Evolutionary conservation across 2,329 filamentous ascomycete species (phyloP).

Genomic region (Colletotrichum liaoningense): DNA sequence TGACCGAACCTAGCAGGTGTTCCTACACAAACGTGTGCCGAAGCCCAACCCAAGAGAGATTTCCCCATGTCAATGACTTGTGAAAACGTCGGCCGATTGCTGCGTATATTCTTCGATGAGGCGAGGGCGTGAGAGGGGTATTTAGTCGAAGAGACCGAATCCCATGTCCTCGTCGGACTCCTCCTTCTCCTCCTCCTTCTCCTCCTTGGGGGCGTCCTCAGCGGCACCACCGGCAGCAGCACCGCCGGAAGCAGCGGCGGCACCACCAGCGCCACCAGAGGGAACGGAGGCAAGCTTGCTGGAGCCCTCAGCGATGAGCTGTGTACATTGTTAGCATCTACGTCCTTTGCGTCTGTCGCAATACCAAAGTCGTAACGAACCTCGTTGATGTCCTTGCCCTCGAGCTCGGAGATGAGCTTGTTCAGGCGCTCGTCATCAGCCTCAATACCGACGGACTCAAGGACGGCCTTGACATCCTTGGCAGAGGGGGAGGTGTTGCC

Average conservation of each 20-base stretch:
- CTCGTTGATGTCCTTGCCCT: slow-evolving; percentile 94
- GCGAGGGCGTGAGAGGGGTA: slow-evolving; percentile 43
- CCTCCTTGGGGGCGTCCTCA: slow-evolving; percentile 71
- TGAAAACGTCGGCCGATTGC: slow-evolving; percentile 45
- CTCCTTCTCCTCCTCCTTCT: slow-evolving; percentile 82
- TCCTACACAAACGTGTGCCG: slow-evolving; percentile 32
- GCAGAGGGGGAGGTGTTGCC: slow-evolving; percentile 92
- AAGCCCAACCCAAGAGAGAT: slow-evolving; percentile 39
- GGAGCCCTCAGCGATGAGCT: slow-evolving; percentile 93
- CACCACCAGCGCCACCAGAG: slow-evolving; percentile 86
- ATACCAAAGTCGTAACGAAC: slow-evolving; percentile 61
- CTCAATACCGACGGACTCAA: slow-evolving; percentile 95
- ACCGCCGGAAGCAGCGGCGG: slow-evolving; percentile 73
- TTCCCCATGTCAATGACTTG: slow-evolving; percentile 46
- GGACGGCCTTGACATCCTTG: slow-evolving; percentile 86
- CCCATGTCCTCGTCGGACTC: slow-evolving; percentile 49
- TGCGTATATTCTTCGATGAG: slow-evolving; percentile 47
- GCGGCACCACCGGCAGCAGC: slow-evolving; percentile 75
- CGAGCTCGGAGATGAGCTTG: slow-evolving; percentile 88
- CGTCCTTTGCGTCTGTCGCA: not conserved
- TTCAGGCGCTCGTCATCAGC: slow-evolving; percentile 87
- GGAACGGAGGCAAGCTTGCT: slow-evolving; percentile 98
- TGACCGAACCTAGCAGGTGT: slow-evolving; percentile 35
- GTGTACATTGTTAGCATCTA: slow-evolving; percentile 33
- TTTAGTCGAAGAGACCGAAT: slow-evolving; percentile 82